Evolutionary conservation across 495 filamentous ascomycete species (phyloP).

Genomic region (Lindgomyces ingoldianus): DNA sequence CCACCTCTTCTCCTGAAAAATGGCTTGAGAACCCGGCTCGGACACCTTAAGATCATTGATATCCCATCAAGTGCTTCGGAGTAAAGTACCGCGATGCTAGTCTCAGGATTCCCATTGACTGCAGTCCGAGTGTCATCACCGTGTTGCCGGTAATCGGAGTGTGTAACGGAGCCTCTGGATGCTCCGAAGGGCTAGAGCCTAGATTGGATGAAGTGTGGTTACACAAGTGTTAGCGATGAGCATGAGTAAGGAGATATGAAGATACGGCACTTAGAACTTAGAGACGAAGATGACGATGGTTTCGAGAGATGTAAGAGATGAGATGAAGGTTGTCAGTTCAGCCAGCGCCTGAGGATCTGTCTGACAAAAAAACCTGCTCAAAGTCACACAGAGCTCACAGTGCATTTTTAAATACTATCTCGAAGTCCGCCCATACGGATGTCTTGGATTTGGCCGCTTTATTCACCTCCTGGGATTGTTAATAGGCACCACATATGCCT

Average conservation of each 20-base stretch:
- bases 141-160: neutral
- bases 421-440: neutral
- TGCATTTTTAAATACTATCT: too few species aligned
- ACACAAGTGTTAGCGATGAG: neutral
- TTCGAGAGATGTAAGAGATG: too few species aligned
- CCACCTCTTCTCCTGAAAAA: neutral
- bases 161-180: neutral
- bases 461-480: too few species aligned
- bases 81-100: neutral
- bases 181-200: neutral
- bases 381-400: neutral
- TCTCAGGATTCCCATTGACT: neutral
- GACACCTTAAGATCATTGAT: too few species aligned
- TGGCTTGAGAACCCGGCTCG: too few species aligned
- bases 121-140: neutral
- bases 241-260: neutral
- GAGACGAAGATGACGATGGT: too few species aligned
- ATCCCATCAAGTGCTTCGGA: neutral
- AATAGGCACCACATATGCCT: too few species aligned
- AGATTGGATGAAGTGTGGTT: neutral
- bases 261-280: too few species aligned
- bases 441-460: neutral
- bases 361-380: neutral
- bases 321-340: too few species aligned
- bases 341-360: too few species aligned